Conservation (phyloP, 441 rosid species). For the Kokia cookei region DNA sequence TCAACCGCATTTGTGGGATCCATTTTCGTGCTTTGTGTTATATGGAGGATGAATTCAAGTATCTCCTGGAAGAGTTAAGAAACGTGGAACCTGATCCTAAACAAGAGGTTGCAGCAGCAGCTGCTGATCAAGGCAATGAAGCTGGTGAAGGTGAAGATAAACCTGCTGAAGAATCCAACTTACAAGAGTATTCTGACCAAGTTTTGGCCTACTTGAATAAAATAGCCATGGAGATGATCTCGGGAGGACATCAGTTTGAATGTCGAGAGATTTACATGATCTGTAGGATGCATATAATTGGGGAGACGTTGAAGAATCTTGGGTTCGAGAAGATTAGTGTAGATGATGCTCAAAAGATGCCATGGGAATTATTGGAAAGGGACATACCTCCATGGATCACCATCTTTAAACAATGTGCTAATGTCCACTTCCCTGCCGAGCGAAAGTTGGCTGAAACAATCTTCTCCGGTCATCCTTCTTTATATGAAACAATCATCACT, state of each 20-base stretch:
- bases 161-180: conserved; percentile 14
- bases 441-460: conserved; percentile 41
- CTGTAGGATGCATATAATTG: conserved; percentile 48
- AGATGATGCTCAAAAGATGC: conserved; percentile 83
- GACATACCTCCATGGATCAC: conserved; percentile 67
- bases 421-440: conserved; percentile 50
- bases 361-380: conserved; percentile 70
- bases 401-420: conserved; percentile 51
- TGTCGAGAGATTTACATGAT: conserved; percentile 57
- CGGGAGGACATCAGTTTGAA: conserved; percentile 57
- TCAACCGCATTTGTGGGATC: conserved; percentile 47
- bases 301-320: conserved; percentile 34
- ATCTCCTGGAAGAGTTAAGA: conserved; percentile 36
- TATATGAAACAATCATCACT: conserved; percentile 36
- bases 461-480: conserved; percentile 26
- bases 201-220: conserved; percentile 29
- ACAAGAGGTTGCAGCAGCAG: not conserved
- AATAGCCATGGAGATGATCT: conserved; percentile 55
- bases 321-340: conserved; percentile 71
- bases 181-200: conserved; percentile 37
- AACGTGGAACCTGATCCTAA: conserved; percentile 9
- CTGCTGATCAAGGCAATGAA: not conserved
- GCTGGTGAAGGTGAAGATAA: not conserved
- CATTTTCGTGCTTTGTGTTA: conserved; percentile 62
- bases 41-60: conserved; percentile 70